phyloP scores from a whole-genome alignment of 805 yeast species.

The Candida ovalis region DNA sequence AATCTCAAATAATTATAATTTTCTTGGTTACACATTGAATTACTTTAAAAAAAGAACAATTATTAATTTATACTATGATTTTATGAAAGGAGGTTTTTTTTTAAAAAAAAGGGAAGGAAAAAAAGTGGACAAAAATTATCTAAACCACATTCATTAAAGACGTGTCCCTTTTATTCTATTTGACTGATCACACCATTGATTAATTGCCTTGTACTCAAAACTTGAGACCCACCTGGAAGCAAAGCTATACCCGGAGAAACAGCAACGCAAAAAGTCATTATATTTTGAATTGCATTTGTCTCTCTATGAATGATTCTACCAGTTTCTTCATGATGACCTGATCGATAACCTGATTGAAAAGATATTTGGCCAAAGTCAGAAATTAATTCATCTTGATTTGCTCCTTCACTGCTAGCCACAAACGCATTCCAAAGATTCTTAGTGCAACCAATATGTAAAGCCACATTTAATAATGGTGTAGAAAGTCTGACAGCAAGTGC shows the following conservation, averaged over 20 bases:
- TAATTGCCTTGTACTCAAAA: background rate
- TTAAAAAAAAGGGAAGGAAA: too few species aligned
- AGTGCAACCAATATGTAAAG: background rate
- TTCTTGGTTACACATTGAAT: too few species aligned
- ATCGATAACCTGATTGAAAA: background rate
- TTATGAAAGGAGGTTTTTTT: too few species aligned
- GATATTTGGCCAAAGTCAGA: background rate
- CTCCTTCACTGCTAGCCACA: background rate
- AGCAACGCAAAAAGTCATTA: background rate
- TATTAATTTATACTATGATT: too few species aligned
- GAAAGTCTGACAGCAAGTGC: background rate
- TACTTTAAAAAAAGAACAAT: too few species aligned
- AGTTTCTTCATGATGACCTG: background rate
- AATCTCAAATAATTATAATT: too few species aligned
- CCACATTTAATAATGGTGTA: background rate
- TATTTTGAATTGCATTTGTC: background rate
- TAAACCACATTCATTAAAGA: too few species aligned
- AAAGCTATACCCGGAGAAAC: background rate
- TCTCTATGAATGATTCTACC: background rate
- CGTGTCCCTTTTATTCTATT: background rate
- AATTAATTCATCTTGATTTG: background rate
- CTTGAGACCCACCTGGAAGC: background rate
- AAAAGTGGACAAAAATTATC: too few species aligned
- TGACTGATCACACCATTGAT: background rate
- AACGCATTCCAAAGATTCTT: background rate